These are phyloP conservation scores for Aspergillus olivimuriae DNA, from an alignment of 495 filamentous ascomycete genomes.

Conservation along the genomic window DNA sequence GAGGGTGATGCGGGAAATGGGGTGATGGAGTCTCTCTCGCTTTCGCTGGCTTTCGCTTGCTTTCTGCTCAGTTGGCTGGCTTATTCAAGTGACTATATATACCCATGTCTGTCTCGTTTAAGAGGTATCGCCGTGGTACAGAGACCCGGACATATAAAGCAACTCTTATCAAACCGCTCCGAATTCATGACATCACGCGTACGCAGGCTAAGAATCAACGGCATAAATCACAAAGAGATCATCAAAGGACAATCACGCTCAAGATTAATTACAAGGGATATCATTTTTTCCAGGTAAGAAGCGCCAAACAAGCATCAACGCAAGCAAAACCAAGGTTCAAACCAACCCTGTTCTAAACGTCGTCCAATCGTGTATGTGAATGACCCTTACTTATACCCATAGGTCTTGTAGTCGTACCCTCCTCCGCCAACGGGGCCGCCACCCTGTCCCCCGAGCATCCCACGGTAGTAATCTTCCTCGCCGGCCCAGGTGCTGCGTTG, in stretches of 20 bases:
- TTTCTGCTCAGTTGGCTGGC: neutral
- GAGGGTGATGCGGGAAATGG: slow-evolving; percentile 26
- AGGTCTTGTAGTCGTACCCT: slow-evolving; percentile 26
- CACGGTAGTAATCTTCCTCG: slow-evolving; percentile 39
- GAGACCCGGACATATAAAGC: no score
- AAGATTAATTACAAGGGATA: slow-evolving; percentile 1
- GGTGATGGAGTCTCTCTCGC: slow-evolving; percentile 2
- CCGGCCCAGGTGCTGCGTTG: slow-evolving; percentile 19
- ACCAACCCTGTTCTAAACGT: no score
- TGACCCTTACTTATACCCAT: slow-evolving; percentile 25
- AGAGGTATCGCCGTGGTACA: no score
- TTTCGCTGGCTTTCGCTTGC: neutral
- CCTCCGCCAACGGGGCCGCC: slow-evolving; percentile 19
- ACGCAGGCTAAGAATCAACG: no score
- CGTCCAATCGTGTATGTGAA: no score
- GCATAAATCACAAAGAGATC: slow-evolving; percentile 14
- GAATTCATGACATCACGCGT: neutral
- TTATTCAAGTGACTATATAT: neutral
- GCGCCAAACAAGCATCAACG: no score
- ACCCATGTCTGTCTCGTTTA: no score
- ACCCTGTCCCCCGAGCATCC: slow-evolving; percentile 29
- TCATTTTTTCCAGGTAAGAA: no score
- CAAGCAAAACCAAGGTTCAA: no score
- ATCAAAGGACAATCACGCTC: slow-evolving; percentile 7
- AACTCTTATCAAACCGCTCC: neutral